Base-by-base conservation (phyloP, 768 basidiomycete genomes). In the Baorangia bicolor region DNA sequence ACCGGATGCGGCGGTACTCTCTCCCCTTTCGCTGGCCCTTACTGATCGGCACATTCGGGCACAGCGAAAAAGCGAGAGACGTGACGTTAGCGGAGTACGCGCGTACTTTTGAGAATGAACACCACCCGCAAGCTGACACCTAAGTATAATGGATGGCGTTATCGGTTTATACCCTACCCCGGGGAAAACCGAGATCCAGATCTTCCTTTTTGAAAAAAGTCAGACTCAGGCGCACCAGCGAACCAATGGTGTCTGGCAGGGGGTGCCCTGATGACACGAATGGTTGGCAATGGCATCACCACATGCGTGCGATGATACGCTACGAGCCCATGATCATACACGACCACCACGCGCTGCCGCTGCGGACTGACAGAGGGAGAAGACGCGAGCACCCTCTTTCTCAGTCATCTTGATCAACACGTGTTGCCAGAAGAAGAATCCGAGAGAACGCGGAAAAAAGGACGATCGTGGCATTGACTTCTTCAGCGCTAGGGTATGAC, bases 141-240 rank as follows among this genome's bases (percentile, higher is more conserved):
- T 33, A n/a, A n/a, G n/a, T n/a, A 14, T 28, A 46, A 39, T 14
- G 44, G 38, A 62, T 51, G n/a, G 43, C 42, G 23, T 45, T 49
- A 53, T 42, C 21, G 43, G 21, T 21, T 28, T 33, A 12, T 13
- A 33, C 28, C 28, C 39, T 53, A 25, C 37, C 16, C 33, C 55
- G 61, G 64, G 21, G 12, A 57, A 40, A 14, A 21, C 61, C 61
- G 64, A 63, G 50, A 60, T 60, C 61, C 10, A 38, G 33, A 64
- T 65, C 48, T 39, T 18, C 12, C 49, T 18, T n/a, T 28, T 25
- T 23, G 23, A 37, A 20, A 10, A 28, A 14, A 14, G 45, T 25
- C 31, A 31, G 49, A 21, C 21, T 28, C 38, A 14, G 46, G 37
- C 28, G 39, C 58, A 38, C 12, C 20, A 27, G 27, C 25, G 21